These are phyloP conservation scores for Cyberlindnera misumaiensis DNA, from an alignment of 805 yeast species.

Conservation along the genomic window DNA sequence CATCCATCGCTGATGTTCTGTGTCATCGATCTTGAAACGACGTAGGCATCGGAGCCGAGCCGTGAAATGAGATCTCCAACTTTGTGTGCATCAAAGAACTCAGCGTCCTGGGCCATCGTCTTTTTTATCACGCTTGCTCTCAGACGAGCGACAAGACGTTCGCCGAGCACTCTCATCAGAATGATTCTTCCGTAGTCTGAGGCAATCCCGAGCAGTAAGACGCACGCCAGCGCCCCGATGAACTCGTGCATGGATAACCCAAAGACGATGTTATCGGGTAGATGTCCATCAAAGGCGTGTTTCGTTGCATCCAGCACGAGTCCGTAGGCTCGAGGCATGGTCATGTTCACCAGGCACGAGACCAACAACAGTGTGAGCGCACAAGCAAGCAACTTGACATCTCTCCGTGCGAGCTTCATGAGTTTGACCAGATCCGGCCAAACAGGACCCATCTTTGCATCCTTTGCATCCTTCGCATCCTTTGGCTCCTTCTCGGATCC, in stretches of 20 bases:
- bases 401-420: conserved; percentile 36
- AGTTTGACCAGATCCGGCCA: conserved; percentile 30
- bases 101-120: conserved; percentile 82
- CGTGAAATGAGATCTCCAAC: conserved; percentile 93
- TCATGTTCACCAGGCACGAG: conserved; percentile 45
- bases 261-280: conserved; percentile 28
- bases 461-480: too few species aligned
- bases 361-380: conserved; percentile 40
- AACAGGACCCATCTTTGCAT: conserved; percentile 4
- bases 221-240: conserved; percentile 42
- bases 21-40: conserved; percentile 82
- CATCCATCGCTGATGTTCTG: conserved; percentile 90
- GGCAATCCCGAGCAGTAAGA: conserved; percentile 47
- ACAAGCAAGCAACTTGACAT: conserved; percentile 34
- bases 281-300: conserved; percentile 24
- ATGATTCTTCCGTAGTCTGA: conserved; percentile 76
- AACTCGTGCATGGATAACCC: conserved; percentile 60
- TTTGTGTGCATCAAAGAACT: conserved; percentile 88
- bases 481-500: too few species aligned
- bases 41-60: conserved; percentile 81
- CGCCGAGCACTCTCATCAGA: conserved; percentile 71
- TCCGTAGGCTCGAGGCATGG: conserved; percentile 52
- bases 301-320: conserved; percentile 44
- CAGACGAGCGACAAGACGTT: conserved; percentile 75
- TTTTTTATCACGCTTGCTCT: conserved; percentile 72